Base-by-base conservation (phyloP, 192 early-diverging fungal genomes). In the Rhizoclosmatium globosum region DNA sequence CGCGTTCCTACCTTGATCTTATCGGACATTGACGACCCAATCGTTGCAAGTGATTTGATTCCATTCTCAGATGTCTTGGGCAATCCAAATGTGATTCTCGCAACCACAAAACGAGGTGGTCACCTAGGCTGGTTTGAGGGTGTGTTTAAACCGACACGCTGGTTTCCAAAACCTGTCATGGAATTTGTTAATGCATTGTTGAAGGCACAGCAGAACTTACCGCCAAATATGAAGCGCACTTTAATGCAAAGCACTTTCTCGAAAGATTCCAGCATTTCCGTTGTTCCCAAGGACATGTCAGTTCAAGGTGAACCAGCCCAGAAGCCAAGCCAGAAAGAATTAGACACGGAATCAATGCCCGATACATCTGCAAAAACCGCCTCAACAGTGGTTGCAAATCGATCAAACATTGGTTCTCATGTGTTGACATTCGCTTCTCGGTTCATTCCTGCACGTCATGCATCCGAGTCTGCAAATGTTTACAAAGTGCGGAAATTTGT, bases 21-120 rank as follows among this genome's bases (percentile, higher is more conserved):
- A 47, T 91, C 91, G 23, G 92, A 96, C 60, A 64, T 93, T 79
- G 95, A 97, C 85, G 97, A 99, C 82, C 97, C 97, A n/a, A 92
- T 99, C 79, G 91, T 92, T 17, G 83, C 85, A 2, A 64, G 76
- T 4, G 82, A 91, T 59, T 86, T 87, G 23, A 89, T 96, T 3
- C 97, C 97, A 7, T 84, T 80, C 42, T 88, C 93, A 66, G 92
- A 94, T 59, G 88, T 92, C 72, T 82, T 81, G 68, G 79, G 83
- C 7, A 99, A 99, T 79, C 95, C 95, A 44, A 84, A 93, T 81
- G 85, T 94, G 43, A 59, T 97, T 0, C 82, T 99, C 19, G 96
- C 92, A 3, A 88, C 91, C 4, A 99, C 97, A 2, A 71, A 80
- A 15, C 84, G 87, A 45, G 97, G 97, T 64, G 97, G 97, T 21